A percentile compares a stretch with the other conserved stretches of the same genome.
These are phyloP conservation scores for Coemansia sp. DNA, from an alignment of 192 early-diverging fungal species.

Conservation along the genomic window DNA sequence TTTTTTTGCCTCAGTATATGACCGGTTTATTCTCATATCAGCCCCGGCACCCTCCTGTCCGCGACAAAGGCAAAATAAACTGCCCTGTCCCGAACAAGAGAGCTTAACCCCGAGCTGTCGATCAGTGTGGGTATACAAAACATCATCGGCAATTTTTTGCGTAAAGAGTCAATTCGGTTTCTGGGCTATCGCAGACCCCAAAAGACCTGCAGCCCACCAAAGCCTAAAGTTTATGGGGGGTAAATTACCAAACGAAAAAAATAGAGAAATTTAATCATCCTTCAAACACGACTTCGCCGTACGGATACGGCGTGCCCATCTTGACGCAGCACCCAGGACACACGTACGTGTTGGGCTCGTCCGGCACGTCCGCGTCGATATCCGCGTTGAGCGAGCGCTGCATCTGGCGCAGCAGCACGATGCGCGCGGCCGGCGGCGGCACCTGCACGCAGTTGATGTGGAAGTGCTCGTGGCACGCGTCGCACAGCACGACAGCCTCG, in stretches of 20 bases:
- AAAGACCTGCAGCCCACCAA: neutral
- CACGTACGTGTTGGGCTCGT: slow-evolving; percentile 15
- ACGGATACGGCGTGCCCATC: slow-evolving; percentile 15
- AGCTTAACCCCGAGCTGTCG: neutral
- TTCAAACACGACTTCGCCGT: slow-evolving; percentile 40
- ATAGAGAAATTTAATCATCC: neutral
- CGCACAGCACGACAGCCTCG: slow-evolving; percentile 60
- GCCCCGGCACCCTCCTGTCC: neutral
- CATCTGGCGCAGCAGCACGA: slow-evolving; percentile 36
- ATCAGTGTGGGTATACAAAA: slow-evolving; percentile 3
- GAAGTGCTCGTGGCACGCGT: slow-evolving; percentile 62
- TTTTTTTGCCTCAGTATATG: slow-evolving; percentile 4
- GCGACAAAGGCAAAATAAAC: neutral
- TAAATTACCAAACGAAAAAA: neutral
- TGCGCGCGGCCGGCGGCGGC: slow-evolving; percentile 19
- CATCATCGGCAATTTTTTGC: slow-evolving; percentile 4
- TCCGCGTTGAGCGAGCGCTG: slow-evolving; percentile 19
- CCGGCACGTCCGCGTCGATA: slow-evolving; percentile 22
- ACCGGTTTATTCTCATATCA: slow-evolving; percentile 9
- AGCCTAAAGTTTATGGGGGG: neutral
- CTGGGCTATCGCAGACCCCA: neutral
- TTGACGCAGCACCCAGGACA: slow-evolving; percentile 46
- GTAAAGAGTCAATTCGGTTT: neutral
- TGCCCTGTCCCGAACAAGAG: neutral
- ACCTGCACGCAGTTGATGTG: slow-evolving; percentile 61